Conservation (phyloP, 306 rosid species). For the Lathyrus oleraceus region DNA sequence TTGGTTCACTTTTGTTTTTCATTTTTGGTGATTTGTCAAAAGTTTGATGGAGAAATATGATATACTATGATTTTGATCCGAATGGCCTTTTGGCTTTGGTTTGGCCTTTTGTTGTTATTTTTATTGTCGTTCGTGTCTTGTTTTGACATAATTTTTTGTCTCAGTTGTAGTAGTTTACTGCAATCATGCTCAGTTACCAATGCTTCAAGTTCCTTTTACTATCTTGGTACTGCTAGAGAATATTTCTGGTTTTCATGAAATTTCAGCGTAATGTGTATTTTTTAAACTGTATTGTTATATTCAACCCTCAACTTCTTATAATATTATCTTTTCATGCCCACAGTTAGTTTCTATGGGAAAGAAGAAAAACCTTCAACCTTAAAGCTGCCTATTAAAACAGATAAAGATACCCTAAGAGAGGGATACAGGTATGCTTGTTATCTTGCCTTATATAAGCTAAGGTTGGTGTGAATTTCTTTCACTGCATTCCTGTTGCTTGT, state of each 20-base stretch:
- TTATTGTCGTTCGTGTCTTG: neutral
- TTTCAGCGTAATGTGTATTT: constrained; percentile 13
- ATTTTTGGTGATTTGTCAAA: neutral
- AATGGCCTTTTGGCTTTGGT: neutral
- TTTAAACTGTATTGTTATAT: constrained; percentile 16
- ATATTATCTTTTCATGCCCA: constrained; percentile 29
- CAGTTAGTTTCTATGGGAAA: constrained; percentile 77
- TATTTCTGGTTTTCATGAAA: constrained; percentile 11
- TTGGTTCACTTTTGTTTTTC: neutral
- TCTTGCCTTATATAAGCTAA: constrained; percentile 12
- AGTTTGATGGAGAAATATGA: constrained; percentile 13
- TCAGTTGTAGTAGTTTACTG: neutral
- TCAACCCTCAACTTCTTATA: constrained; percentile 6
- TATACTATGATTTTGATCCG: neutral
- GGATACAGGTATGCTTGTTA: constrained; percentile 65
- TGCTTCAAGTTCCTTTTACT: constrained; percentile 5
- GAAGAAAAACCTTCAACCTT: constrained; percentile 54
- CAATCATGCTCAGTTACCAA: constrained; percentile 11
- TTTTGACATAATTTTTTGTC: neutral
- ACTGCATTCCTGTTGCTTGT: constrained; percentile 10
- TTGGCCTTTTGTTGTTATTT: neutral
- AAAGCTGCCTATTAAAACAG: constrained; percentile 79
- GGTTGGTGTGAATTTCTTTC: neutral
- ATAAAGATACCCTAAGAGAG: constrained; percentile 87
- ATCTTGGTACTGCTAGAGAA: constrained; percentile 10